Percentiles rank a stretch among this genome's conserved stretches.
Evolutionary conservation across 441 rosid genomes (phyloP).

Genomic region (Pelargonium fulgidum): DNA sequence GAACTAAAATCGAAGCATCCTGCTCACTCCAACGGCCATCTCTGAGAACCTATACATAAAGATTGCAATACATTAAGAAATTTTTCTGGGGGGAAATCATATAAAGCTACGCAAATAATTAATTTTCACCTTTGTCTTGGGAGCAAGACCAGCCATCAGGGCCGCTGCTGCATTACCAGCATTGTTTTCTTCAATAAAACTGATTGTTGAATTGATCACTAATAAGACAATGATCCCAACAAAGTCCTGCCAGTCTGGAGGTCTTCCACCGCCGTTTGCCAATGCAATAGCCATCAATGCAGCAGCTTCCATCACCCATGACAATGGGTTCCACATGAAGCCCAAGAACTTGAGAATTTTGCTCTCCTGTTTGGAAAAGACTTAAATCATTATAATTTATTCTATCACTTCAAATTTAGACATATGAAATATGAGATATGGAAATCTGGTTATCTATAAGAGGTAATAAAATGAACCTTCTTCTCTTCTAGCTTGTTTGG

Average conservation of each 20-base stretch:
- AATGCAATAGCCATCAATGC: constrained; percentile 76
- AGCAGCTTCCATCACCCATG: constrained; percentile 98
- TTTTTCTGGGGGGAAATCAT: too few species aligned
- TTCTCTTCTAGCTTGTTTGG: constrained; percentile 88
- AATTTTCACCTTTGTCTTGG: constrained; percentile 60
- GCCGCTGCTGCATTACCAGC: constrained; percentile 95
- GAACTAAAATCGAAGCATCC: constrained; percentile 84
- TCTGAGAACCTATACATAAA: constrained; percentile 51
- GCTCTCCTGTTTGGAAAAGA: constrained; percentile 48
- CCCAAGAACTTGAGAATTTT: constrained; percentile 74
- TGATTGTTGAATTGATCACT: constrained; percentile 81
- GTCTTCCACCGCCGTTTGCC: constrained; percentile 66
- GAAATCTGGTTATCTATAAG: neutral
- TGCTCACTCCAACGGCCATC: constrained; percentile 77
- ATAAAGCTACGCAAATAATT: too few species aligned
- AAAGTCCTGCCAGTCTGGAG: constrained; percentile 95
- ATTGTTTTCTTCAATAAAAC: constrained; percentile 81
- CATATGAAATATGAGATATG: neutral
- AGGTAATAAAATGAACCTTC: constrained; percentile 35
- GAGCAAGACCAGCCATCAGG: constrained; percentile 65
- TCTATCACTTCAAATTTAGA: neutral
- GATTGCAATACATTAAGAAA: too few species aligned
- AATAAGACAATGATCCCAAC: constrained; percentile 62
- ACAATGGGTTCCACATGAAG: constrained; percentile 94
- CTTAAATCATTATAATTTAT: neutral